Conservation (phyloP, 768 basidiomycete species). For the Fibroporia radiculosa region DNA sequence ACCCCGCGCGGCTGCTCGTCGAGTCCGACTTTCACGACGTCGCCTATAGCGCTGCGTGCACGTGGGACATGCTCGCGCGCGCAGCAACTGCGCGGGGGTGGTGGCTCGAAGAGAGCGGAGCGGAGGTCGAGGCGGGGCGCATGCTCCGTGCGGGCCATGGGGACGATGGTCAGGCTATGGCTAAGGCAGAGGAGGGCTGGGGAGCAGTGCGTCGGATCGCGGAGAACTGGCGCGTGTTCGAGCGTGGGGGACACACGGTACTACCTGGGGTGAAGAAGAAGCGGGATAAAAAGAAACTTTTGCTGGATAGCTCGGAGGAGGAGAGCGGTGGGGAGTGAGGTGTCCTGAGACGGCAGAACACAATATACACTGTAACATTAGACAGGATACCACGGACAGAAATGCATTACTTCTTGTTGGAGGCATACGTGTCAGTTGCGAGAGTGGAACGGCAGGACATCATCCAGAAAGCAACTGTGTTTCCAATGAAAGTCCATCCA, state of each 20-base stretch:
- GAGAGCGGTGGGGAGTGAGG: slow-evolving; percentile 6
- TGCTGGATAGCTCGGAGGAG: slow-evolving; percentile 14
- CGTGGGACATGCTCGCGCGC: slow-evolving; percentile 71
- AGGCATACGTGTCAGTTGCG: too few species aligned
- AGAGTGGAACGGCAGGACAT: too few species aligned
- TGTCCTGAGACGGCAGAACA: too few species aligned
- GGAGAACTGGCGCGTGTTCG: slow-evolving; percentile 65
- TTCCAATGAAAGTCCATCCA: too few species aligned
- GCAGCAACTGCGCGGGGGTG: slow-evolving; percentile 76
- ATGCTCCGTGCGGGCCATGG: too few species aligned
- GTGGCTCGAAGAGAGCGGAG: slow-evolving; percentile 60
- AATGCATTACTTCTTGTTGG: too few species aligned
- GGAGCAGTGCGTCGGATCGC: slow-evolving; percentile 63
- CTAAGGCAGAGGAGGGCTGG: slow-evolving; percentile 39
- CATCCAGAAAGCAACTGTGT: too few species aligned
- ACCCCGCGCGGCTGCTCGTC: slow-evolving; percentile 62
- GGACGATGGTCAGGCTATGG: slow-evolving; percentile 22
- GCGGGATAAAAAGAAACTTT: slow-evolving; percentile 5
- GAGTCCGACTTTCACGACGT: slow-evolving; percentile 83
- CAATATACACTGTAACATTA: too few species aligned
- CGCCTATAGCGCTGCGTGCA: slow-evolving; percentile 44
- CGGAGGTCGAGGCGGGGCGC: slow-evolving; percentile 15
- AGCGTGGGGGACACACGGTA: slow-evolving; percentile 34
- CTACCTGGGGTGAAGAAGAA: slow-evolving; percentile 8
- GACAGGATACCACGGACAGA: too few species aligned